phyloP scores from a whole-genome alignment of 2,329 filamentous ascomycete genomes.

The Penicillium sp. region DNA sequence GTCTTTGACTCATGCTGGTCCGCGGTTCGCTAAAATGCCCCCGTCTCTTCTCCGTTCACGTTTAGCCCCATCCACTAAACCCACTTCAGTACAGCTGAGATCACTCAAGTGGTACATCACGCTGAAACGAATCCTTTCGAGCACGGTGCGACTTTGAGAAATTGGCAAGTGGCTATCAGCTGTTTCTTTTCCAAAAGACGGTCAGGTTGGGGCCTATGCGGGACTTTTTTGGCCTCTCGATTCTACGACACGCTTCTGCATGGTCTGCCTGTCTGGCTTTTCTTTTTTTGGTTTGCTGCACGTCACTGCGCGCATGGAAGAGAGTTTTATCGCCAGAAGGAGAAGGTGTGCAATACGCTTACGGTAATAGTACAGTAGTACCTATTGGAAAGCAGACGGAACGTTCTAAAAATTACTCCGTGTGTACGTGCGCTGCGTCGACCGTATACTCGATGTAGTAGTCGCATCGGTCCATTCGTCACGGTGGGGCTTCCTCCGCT shows the following conservation, averaged over 20 bases:
- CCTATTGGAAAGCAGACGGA: not conserved
- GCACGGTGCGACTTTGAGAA: conserved; percentile 14
- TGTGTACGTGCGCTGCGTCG: not conserved
- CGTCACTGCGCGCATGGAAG: not conserved
- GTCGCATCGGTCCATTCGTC: not conserved
- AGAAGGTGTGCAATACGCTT: not conserved
- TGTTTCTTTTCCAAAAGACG: conserved; percentile 1
- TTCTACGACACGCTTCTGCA: not conserved
- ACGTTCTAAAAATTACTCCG: too few species aligned
- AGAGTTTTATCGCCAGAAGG: not conserved
- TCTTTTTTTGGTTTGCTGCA: not conserved
- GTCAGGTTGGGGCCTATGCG: not conserved
- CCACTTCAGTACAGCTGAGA: not conserved
- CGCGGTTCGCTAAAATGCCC: conserved; percentile 1
- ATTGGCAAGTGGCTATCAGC: conserved; percentile 11
- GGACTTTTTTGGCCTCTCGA: not conserved
- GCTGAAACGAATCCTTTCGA: conserved; percentile 22
- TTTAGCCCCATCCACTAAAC: conserved; percentile 1
- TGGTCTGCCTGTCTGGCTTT: not conserved
- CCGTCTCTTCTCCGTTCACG: not conserved
- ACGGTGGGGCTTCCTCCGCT: not conserved
- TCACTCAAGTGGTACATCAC: not conserved
- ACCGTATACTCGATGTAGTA: conserved; percentile 5
- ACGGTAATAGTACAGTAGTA: not conserved
- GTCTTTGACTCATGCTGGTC: not conserved